Evolutionary conservation across 2,329 filamentous ascomycete genomes (phyloP), one percentile per base, ranked within the genome.

Genomic region (Neofusicoccum sp.): DNA sequence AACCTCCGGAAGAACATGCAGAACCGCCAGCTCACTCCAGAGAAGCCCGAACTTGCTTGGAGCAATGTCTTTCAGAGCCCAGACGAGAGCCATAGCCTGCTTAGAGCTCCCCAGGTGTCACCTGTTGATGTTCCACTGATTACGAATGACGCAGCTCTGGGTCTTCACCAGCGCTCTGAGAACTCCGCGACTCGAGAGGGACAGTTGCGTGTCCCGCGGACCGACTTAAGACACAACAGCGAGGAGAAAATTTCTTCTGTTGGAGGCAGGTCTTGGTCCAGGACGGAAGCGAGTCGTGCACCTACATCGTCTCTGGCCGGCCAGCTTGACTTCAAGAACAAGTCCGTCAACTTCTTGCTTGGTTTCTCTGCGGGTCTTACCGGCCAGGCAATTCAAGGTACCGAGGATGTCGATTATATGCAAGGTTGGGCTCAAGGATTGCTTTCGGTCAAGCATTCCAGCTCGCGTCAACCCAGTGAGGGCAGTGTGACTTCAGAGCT

Each of bases 1-100:
- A 48, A 47, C 43, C 36, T 30, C 34, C 31, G 51, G n/a, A 61
- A 33, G n/a, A 40, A 40, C 26, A 12, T 30, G 6, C 34, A 43
- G 14, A 28, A 24, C 14, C 33, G 38, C 6, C 58, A 49, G 14
- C 36, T 44, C 5, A 60, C 58, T 3, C 58, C 58, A 1, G 47
- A 60, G 7, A 60, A 47, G 14, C 6, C 57, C 20, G 73, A 74
- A 60, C 62, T 67, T 36, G 73, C 71, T 69, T 69, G 70, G 38
- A 67, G 67, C 14, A 53, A 34, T 14, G 60, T 38, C 7, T 60
- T 59, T 16, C 49, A 45, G n/a, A 64, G 61, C 30, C 62, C 60
- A 28, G 53, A 62, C 11, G 44, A 47, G 34, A 20, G 28, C 6
- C 36, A 60, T 3, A 24, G 14, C 20, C 58, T 51, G 16, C 54